These are phyloP conservation scores for Daldinia caldariorum DNA, from an alignment of 495 filamentous ascomycete species.

Conservation along the genomic window DNA sequence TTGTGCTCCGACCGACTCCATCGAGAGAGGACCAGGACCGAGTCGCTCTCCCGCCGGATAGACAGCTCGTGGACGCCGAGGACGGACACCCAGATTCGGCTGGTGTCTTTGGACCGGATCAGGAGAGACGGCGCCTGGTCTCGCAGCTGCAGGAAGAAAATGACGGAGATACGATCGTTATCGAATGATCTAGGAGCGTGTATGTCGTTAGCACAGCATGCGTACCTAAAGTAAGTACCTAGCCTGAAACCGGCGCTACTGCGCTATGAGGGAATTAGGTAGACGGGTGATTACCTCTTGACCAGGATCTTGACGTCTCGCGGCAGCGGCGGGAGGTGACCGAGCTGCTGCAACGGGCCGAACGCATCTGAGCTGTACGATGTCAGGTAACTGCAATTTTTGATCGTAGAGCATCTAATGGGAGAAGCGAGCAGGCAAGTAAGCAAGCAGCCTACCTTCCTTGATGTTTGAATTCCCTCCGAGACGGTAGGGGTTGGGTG, in stretches of 20 bases:
- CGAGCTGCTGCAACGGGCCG: conserved; percentile 48
- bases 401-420: neutral
- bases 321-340: conserved; percentile 49
- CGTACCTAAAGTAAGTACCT: no score
- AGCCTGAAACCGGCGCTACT: no score
- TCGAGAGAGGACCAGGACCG: conserved; percentile 57
- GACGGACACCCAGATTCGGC: conserved; percentile 57
- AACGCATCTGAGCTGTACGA: conserved; percentile 54
- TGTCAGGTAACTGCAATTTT: conserved; percentile 9
- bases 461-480: conserved; percentile 58
- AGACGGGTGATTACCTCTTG: conserved; percentile 52
- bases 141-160: conserved; percentile 54
- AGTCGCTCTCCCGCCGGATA: conserved; percentile 57
- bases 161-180: conserved; percentile 60
- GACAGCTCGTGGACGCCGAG: conserved; percentile 61
- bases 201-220: conserved; percentile 15
- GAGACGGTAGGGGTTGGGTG: conserved; percentile 60
- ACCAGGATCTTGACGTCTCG: conserved; percentile 60
- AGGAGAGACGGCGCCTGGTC: conserved; percentile 56
- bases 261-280: neutral
- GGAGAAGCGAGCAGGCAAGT: conserved; percentile 2
- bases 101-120: conserved; percentile 52
- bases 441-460: conserved; percentile 47
- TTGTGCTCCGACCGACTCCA: conserved; percentile 57
- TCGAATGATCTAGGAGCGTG: conserved; percentile 56